Base-by-base conservation (phyloP, 306 rosid species). In the Dalbergia cochinchinensis region DNA sequence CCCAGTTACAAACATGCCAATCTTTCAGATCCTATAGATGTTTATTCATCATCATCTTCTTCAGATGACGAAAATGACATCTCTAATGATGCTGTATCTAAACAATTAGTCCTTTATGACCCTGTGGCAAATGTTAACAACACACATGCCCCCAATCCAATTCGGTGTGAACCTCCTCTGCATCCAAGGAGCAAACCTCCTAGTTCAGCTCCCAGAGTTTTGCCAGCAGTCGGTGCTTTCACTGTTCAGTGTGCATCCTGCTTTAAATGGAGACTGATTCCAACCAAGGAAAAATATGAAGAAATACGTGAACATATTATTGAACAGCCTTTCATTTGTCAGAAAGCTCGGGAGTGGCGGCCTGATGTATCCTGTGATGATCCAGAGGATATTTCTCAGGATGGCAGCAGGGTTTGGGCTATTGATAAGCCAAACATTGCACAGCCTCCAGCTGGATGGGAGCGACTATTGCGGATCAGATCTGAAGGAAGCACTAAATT, bases 361-460 rank as follows among this genome's bases (percentile, higher is more conserved):
- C 88, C 97, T 7, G 83, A 84, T 67, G 62, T 95, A 67, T 84
- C 97, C 3, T 95, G 98, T 82, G 91, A 93, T 68, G 98, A 91
- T 78, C 97, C 94, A 7, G 88, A 90, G 22, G 99, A 93, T 71
- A 90, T 95, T 82, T 83, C 87, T 69, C 98, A 95, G 84, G 99
- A 95, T 84, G 96, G 88, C 3, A 89, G 91, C 83, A 86, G 94
- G 85, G 80, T 95, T 15, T 95, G 99, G 99, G 99, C 99, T 19
- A 93, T 95, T 65, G 98, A 95, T 86, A 95, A 91, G 90, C 99
- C 99, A 37, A 93, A 69, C 74, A 95, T 95, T 84, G 94, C 97
- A 0, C 93, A 85, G 87, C 93, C 98, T 35, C 98, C 99, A 11
- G 83, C 86, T 7, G 98, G 98, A 8, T 95, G 99, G 99, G 90